A percentile compares a stretch with the other conserved stretches of the same genome.
These are phyloP conservation scores for Micractinium conductrix DNA, from an alignment of 139 green algal species.

Conservation along the genomic window DNA sequence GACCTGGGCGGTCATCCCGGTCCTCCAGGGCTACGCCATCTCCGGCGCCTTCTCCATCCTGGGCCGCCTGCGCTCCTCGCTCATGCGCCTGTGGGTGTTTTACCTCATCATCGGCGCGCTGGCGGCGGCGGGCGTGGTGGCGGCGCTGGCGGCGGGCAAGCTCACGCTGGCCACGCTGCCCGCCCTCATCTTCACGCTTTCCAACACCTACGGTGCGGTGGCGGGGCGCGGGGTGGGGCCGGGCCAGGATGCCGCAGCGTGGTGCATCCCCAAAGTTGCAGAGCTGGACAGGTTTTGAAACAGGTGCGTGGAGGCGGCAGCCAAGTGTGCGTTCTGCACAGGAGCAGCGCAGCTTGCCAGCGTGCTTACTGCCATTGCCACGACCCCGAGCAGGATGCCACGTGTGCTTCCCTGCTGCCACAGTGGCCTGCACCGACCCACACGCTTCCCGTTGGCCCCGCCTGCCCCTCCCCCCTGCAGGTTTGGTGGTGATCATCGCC, in stretches of 20 bases:
- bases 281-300: no score
- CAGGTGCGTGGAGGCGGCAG: no score
- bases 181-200: constrained; percentile 75
- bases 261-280: no score
- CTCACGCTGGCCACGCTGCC: constrained; percentile 59
- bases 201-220: constrained; percentile 85
- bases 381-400: no score
- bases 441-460: no score
- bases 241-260: no score
- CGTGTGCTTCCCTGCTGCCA: no score
- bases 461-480: constrained; percentile 37
- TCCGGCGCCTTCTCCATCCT: constrained; percentile 86
- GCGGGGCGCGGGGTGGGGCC: no score
- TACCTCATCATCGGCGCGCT: constrained; percentile 76
- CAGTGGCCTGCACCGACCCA: background rate
- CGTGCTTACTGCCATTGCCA: background rate
- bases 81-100: constrained; percentile 79
- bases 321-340: background rate
- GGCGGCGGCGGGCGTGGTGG: constrained; percentile 53
- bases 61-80: constrained; percentile 51
- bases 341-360: no score
- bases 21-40: constrained; percentile 87
- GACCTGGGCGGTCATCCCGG: constrained; percentile 90
- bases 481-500: constrained; percentile 79
- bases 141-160: constrained; percentile 61